Evolutionary conservation across 2,329 filamentous ascomycete genomes (phyloP), one percentile per base, ranked within the genome.

Genomic region (Sporothrix variecibatus): DNA sequence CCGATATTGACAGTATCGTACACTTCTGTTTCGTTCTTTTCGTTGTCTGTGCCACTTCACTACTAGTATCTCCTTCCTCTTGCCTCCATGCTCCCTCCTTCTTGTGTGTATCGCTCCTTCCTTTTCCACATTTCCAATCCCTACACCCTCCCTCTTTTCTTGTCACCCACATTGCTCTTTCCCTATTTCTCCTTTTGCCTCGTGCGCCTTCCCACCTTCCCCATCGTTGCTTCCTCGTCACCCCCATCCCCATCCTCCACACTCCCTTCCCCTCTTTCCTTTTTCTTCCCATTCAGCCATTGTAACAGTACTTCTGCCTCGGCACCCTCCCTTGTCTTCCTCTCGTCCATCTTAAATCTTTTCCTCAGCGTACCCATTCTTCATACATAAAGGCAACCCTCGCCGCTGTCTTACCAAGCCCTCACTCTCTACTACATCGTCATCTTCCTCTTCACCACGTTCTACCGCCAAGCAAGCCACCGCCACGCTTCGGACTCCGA

Each of bases 281-380:
- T 5, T 17, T 26, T 65, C 15, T 6, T 65, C 38, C 11, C 34
- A n/a, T n/a, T n/a, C n/a, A n/a, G n/a, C n/a, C n/a, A 28, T 46
- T 65, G 62, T 26, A 65, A 65, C 62, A 11, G n/a, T 38, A 26
- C n/a, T 46, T 65, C 62, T 43, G 62, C 62, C 62, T 65, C 38
- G 62, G 62, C 23, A 26, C 34, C 38, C n/a, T 40, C 20, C 20
- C 20, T 12, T 64, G 20, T 40, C 20, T 46, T 15, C 23, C 34
- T 65, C 8, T 65, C 38, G 38, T 28, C 34, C 23, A 31, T n/a
- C 15, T 31, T 17, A 20, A 9, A 15, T 12, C 2, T 20, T 7
- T 0, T 67, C 11, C 2, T 8, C 26, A n/a, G 7, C 43, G 12
- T 31, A 15, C 8, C 40, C 20, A 15, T 51, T 51, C 2, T 3